These are phyloP conservation scores for Penicillium macrosclerotiorum DNA, from an alignment of 495 filamentous ascomycete genomes.

Conservation along the genomic window DNA sequence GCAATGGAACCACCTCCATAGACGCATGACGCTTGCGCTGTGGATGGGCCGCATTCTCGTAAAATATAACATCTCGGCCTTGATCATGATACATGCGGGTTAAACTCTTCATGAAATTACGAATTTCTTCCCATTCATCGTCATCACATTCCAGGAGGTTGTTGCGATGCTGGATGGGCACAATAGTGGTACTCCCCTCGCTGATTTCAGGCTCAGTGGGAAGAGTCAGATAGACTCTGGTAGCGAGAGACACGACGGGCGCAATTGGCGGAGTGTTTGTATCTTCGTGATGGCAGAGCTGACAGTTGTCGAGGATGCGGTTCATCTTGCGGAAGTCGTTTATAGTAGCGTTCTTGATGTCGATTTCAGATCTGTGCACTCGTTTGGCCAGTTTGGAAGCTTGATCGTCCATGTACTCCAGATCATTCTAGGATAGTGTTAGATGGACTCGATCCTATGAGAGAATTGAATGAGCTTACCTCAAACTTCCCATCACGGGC, in stretches of 20 bases:
- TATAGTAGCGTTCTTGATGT: slow-evolving; percentile 86
- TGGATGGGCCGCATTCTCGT: slow-evolving; percentile 89
- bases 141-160: slow-evolving; percentile 97
- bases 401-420: slow-evolving; percentile 98
- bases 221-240: slow-evolving; percentile 82
- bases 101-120: slow-evolving; percentile 98
- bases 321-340: slow-evolving; percentile 88
- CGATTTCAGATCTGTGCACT: slow-evolving; percentile 82
- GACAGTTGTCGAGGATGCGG: slow-evolving; percentile 81
- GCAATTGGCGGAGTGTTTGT: slow-evolving; percentile 78
- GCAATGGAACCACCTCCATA: slow-evolving; percentile 83
- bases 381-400: slow-evolving; percentile 86
- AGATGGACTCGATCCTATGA: slow-evolving; percentile 16
- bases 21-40: slow-evolving; percentile 78
- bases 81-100: slow-evolving; percentile 91
- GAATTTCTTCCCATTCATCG: slow-evolving; percentile 98
- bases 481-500: slow-evolving; percentile 89
- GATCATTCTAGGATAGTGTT: slow-evolving; percentile 60
- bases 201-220: slow-evolving; percentile 88
- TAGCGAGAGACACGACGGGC: slow-evolving; percentile 85
- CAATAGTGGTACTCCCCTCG: slow-evolving; percentile 79
- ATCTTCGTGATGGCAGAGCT: slow-evolving; percentile 91
- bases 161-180: slow-evolving; percentile 81
- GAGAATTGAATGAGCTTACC: slow-evolving; percentile 34
- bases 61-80: slow-evolving; percentile 89